phyloP scores from a whole-genome alignment of 2,329 filamentous ascomycete genomes.

The Aaosphaeria arxii region DNA sequence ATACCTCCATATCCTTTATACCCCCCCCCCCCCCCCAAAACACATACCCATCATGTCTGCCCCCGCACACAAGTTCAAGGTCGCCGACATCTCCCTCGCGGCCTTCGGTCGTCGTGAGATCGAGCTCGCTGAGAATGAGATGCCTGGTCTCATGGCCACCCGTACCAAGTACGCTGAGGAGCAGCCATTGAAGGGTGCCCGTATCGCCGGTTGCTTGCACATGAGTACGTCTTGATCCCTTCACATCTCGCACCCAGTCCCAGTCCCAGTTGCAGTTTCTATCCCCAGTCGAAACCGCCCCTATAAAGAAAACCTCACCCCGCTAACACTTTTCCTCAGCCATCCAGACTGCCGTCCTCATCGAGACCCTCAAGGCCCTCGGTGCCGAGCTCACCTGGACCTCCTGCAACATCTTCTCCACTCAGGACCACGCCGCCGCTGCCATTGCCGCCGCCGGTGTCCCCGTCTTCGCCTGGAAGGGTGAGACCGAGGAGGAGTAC shows the following conservation, averaged over 20 bases:
- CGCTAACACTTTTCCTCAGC: constrained; percentile 43
- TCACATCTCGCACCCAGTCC: constrained; percentile 2
- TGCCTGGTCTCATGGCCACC: constrained; percentile 97
- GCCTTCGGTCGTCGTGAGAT: constrained; percentile 99
- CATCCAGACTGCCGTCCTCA: constrained; percentile 98
- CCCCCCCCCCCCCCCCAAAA: constrained; percentile 7
- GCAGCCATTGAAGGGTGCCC: constrained; percentile 90
- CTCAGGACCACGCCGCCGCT: constrained; percentile 95
- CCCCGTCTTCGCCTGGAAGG: constrained; percentile 80
- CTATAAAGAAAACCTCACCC: background rate
- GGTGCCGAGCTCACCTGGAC: constrained; percentile 99
- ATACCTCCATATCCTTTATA: constrained; percentile 6
- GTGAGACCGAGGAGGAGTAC: constrained; percentile 99
- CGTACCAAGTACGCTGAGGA: constrained; percentile 86
- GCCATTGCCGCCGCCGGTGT: constrained; percentile 93
- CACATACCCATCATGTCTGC: constrained; percentile 57
- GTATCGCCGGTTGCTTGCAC: constrained; percentile 97
- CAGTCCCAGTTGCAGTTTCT: no score
- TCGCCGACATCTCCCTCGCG: constrained; percentile 93
- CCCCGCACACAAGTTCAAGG: constrained; percentile 93
- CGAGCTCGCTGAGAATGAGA: constrained; percentile 86
- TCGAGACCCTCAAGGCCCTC: constrained; percentile 92
- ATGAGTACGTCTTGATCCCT: constrained; percentile 64
- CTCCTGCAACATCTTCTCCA: constrained; percentile 99
- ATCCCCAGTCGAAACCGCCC: no score